Evolutionary conservation across 805 yeast genomes (phyloP), one percentile per base, ranked within the genome.

Genomic region (Pichia californica): DNA sequence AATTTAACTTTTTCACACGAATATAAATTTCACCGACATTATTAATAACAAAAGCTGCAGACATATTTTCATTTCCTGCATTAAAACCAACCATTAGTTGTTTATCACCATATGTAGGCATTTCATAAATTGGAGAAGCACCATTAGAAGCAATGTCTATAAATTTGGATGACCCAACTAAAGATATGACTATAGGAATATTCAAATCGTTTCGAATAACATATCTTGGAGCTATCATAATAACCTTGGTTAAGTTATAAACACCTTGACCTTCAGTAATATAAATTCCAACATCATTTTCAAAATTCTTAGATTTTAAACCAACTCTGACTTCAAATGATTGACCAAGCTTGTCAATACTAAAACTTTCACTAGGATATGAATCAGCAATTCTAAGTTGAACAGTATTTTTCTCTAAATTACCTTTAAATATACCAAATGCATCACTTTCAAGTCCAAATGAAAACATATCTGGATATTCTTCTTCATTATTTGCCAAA

Each of bases 291-390:
- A 89, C 64, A 55, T 83, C 80, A 47, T 79, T 76, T 54, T 88
- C 96, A 11, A 57, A 58, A 54, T 61, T 77, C 60, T 60, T 73
- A 11, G 73, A 74, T 31, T 70, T 65, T 1, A 77, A 52, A 30
- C 75, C 75, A 5, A 71, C 67, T 19, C 58, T 61, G 3, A 69
- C 62, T 33, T 74, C 95, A 34, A 75, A 71, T 1, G 79, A 69
- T 50, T 88, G 91, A 0, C 99, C 99, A 43, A 91, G 74, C 4
- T 95, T 94, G 57, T 89, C 96, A 54, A 93, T 79, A 58, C 95
- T 81, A 38, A 87, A 68, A 2, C 87, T 85, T 1, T 68, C 59
- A 50, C 96, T 83, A 76, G 85, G 75, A 7, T 70, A 69, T 0
- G 95, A 82, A 43, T 83, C 85, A 0, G 75, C 83, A 18, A 86